A percentile compares a stretch with the other conserved stretches of the same genome.
phyloP scores from a whole-genome alignment of 345 rosid species.

The Eucalyptus cloeziana region DNA sequence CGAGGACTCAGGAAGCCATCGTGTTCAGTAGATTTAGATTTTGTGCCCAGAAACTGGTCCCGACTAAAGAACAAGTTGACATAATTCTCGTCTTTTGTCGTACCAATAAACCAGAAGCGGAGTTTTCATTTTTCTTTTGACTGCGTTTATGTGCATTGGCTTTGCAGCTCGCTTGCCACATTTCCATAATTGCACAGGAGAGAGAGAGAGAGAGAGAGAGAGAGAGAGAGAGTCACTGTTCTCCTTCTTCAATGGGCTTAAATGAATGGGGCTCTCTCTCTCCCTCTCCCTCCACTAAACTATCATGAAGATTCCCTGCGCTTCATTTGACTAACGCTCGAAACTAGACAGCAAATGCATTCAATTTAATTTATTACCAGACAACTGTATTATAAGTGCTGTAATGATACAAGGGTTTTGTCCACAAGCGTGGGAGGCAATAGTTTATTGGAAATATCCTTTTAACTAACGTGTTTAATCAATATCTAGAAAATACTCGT shows the following conservation, averaged over 20 bases:
- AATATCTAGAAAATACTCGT: not conserved
- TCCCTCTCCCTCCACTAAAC: not conserved
- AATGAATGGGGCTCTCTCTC: not conserved
- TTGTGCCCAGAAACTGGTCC: not conserved
- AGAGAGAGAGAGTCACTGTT: not conserved
- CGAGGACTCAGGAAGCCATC: not conserved
- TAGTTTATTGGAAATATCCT: not conserved
- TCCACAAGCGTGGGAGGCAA: not conserved
- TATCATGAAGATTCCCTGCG: not conserved
- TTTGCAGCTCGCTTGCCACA: not conserved
- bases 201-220: not conserved
- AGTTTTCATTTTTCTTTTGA: not conserved
- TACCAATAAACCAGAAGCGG: not conserved
- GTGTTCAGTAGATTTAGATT: not conserved
- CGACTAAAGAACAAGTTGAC: not conserved
- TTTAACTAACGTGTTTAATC: not conserved
- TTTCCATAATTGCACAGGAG: not conserved
- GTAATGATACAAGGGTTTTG: not conserved
- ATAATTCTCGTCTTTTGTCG: not conserved
- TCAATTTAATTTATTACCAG: not conserved
- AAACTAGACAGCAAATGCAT: not conserved
- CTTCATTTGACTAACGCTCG: not conserved
- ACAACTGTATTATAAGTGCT: not conserved
- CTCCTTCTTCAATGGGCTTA: not conserved
- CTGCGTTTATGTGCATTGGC: not conserved